These are phyloP conservation scores for Austroboletus novae-zelandiae DNA, from an alignment of 1,284 basidiomycete species.

Conservation along the genomic window DNA sequence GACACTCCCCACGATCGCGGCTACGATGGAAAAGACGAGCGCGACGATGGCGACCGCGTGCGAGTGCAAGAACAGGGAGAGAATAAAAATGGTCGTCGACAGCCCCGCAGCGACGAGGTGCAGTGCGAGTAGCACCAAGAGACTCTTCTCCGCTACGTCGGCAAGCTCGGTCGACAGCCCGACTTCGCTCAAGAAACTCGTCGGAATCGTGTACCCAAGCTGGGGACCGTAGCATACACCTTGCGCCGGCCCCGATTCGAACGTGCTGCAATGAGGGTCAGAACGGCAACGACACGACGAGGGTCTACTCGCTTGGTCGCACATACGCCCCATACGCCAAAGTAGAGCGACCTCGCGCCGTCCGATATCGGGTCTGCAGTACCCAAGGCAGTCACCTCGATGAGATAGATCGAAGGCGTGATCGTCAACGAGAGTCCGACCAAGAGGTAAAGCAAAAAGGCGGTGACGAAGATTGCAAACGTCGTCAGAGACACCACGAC, in stretches of 20 bases:
- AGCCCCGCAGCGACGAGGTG: conserved; percentile 63
- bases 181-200: conserved; percentile 38
- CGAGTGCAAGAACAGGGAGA: conserved; percentile 56
- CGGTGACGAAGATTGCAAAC: conserved; percentile 46
- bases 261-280: conserved; percentile 11
- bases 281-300: background rate
- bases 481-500: conserved; percentile 45
- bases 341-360: conserved; percentile 59
- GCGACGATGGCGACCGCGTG: conserved; percentile 54
- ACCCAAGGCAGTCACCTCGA: conserved; percentile 48
- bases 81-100: conserved; percentile 50
- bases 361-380: conserved; percentile 41
- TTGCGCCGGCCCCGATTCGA: conserved; percentile 4
- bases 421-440: conserved; percentile 73
- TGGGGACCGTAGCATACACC: conserved; percentile 55
- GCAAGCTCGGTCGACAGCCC: conserved; percentile 46
- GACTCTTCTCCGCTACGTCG: conserved; percentile 45
- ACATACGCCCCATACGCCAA: conserved; percentile 78
- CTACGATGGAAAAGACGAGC: conserved; percentile 54
- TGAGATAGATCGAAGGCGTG: conserved; percentile 68
- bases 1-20: conserved; percentile 51
- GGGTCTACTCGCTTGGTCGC: conserved; percentile 43
- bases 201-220: conserved; percentile 54
- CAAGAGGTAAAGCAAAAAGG: conserved; percentile 71
- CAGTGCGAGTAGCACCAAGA: conserved; percentile 59